Evolutionary conservation across 441 rosid species (phyloP).

Genomic region (Erodium moschatum): DNA sequence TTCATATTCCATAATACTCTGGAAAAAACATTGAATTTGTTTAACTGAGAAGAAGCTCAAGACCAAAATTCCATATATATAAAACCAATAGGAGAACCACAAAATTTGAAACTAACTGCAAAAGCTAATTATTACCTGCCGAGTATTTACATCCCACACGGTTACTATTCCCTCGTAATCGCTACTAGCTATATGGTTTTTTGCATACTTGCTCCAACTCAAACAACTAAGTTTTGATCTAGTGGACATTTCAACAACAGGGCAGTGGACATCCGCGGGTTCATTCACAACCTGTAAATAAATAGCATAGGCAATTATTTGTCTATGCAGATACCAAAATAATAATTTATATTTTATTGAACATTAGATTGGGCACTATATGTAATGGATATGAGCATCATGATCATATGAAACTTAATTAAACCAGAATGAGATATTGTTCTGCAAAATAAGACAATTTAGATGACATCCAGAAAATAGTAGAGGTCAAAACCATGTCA

Average conservation of each 20-base stretch:
- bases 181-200: slow-evolving; percentile 94
- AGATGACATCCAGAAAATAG: background rate
- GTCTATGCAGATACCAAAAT: background rate
- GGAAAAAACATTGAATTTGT: background rate
- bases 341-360: background rate
- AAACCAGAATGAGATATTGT: slow-evolving; percentile 13
- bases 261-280: slow-evolving; percentile 68
- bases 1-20: slow-evolving; percentile 86
- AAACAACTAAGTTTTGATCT: slow-evolving; percentile 96
- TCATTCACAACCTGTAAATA: slow-evolving; percentile 71
- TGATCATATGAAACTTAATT: background rate
- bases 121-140: slow-evolving; percentile 51
- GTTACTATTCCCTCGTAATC: slow-evolving; percentile 97
- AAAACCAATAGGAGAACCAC: background rate
- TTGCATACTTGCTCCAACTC: slow-evolving; percentile 92
- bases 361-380: slow-evolving; percentile 8
- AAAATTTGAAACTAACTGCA: background rate
- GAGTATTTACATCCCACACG: slow-evolving; percentile 92
- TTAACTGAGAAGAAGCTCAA: background rate
- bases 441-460: background rate
- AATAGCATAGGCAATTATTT: slow-evolving; percentile 18
- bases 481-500: background rate
- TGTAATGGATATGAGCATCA: background rate
- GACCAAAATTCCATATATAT: too few species aligned
- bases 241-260: slow-evolving; percentile 93